Base-by-base conservation (phyloP, 106 monocot genomes). In the Dendrobium chrysotoxum region DNA sequence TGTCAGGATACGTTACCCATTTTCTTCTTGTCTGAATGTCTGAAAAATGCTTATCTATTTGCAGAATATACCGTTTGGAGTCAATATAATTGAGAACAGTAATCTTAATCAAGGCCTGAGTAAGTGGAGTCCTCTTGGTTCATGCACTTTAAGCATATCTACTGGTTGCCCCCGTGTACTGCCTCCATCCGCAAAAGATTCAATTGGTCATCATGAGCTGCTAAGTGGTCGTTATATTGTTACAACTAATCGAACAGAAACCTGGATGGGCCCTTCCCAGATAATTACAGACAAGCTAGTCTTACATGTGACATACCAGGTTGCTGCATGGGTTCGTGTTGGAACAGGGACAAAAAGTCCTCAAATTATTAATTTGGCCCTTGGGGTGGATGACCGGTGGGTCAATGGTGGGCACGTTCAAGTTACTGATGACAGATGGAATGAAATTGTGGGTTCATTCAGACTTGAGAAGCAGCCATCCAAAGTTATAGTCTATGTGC, bases 371-470 rank as follows among this genome's bases (percentile, higher is more conserved):
- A 90, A 90, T 76, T 25, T 90, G 20, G 90, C 90, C 61, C 30
- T 90, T 40, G 82, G 85, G 53, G 85, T 90, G 42, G 90, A 87
- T 47, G 73, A 80, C 35, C 80, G 78, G n/a, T 89, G 80, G 78
- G 79, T 90, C 67, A 90, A 87, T 81, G 87, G 90, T 11, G 90
- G 90, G 12, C 85, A 85, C 41, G 61, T 85, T 44, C 84, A 94
- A 76, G 89, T 86, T 15, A 80, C 74, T n/a, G 82, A 85, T 61
- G 83, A 81, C 25, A 82, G 17, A 68, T 97, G 97, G 97, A 82
- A 90, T 79, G 94, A 92, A 86, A 80, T 97, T 72, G 80, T 79
- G 70, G 94, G 97, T 44, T 90, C 94, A 68, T 94, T 97, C 86
- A 90, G 94, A 89, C 78, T 92, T 45, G 97, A 97, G 83, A 94